These are phyloP conservation scores for Angophora floribunda DNA, from an alignment of 345 rosid genomes.

Conservation along the genomic window DNA sequence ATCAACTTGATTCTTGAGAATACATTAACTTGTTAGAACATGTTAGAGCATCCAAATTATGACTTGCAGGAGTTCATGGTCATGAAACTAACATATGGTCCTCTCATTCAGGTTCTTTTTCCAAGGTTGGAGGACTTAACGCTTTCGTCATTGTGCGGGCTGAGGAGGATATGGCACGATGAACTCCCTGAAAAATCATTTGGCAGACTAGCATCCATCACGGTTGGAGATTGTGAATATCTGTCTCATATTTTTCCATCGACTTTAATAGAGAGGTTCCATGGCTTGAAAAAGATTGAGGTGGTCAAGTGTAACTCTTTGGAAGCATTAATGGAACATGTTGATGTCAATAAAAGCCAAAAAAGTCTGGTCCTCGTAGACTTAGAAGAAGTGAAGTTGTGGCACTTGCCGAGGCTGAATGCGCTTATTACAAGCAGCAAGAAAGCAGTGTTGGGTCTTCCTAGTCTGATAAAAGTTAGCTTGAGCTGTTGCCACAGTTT, in stretches of 20 bases:
- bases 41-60: not conserved
- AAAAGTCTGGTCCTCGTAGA: accelerated
- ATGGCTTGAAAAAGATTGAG: accelerated
- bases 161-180: not conserved
- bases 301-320: not conserved
- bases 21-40: not conserved
- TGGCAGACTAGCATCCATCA: not conserved
- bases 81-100: not conserved
- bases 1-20: not conserved
- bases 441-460: not conserved
- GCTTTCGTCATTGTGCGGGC: not conserved
- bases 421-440: not conserved
- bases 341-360: accelerated
- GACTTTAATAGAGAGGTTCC: not conserved
- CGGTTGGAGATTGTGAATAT: not conserved
- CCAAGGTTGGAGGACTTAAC: not conserved
- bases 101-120: not conserved
- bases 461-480: not conserved
- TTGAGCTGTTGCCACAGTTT: not conserved
- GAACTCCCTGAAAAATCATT: not conserved
- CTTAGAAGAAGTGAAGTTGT: not conserved
- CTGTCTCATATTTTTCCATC: not conserved
- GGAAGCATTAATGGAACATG: not conserved
- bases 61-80: not conserved
- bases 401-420: not conserved